phyloP scores from a whole-genome alignment of 257 asterid genomes.

The Nicotiana otophora region DNA sequence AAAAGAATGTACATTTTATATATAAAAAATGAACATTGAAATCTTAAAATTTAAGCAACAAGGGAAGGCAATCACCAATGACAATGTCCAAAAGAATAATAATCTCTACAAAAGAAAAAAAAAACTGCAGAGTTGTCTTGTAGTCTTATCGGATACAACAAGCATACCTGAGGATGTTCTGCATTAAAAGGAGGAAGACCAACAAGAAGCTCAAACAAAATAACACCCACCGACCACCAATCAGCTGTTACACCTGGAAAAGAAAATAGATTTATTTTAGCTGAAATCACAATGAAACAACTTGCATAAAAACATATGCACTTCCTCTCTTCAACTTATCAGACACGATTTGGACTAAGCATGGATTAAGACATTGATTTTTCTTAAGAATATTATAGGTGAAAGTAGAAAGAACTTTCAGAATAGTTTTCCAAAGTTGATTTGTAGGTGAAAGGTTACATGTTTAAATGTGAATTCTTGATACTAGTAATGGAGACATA shows the following conservation, averaged over 20 bases:
- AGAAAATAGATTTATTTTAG: conserved; percentile 2
- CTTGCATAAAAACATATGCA: conserved; percentile 2
- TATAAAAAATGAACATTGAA: not conserved
- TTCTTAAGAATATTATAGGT: not conserved
- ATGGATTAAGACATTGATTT: not conserved
- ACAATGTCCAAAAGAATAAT: no score
- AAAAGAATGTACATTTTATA: no score
- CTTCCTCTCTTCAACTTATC: not conserved
- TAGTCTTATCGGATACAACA: not conserved
- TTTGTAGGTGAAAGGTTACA: not conserved
- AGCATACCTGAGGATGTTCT: conserved; percentile 65
- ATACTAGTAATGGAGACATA: not conserved
- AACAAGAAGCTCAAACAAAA: conserved; percentile 78
- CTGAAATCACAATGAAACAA: not conserved
- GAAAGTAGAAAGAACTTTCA: not conserved
- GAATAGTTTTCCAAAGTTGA: not conserved
- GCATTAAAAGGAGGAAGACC: conserved; percentile 96
- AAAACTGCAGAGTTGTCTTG: not conserved
- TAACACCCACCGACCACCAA: conserved; percentile 98
- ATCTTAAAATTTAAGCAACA: not conserved
- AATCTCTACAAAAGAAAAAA: not conserved
- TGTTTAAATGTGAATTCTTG: not conserved
- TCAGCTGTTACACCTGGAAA: conserved; percentile 79
- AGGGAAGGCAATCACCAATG: not conserved
- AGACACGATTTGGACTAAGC: not conserved